Base-by-base conservation (phyloP, 2,329 filamentous ascomycete genomes). In the Colletotrichum gloeosporioides region DNA sequence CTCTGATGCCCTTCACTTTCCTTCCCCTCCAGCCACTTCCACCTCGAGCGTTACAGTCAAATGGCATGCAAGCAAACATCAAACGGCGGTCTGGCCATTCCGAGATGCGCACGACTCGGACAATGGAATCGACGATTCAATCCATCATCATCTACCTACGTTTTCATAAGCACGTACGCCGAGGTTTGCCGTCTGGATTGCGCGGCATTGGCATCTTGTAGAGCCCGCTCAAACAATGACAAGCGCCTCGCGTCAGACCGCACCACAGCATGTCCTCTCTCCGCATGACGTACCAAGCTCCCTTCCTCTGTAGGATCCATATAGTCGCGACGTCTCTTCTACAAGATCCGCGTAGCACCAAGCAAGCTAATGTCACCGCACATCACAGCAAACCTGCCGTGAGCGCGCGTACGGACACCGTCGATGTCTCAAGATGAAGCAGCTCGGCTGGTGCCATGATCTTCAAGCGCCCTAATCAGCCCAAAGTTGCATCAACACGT, bases 371-470 rank as follows among this genome's bases (percentile, higher is more conserved):
- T 69, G 57, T 64, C 63, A 59, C 27, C 44, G n/a, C 44, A 67
- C 55, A n/a, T 57, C 22, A 59, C 49, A 15, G 25, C 32, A 36
- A 29, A 39, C 49, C 53, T 39, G 12, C 44, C 25, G 32, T 49
- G 34, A 64, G 34, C 69, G 69, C 64, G 64, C 57, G 57, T 64
- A 64, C 32, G 64, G 69, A 73, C 16, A 64, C 64, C 8, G 13
- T 49, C 49, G 8, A 22, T 59, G 63, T 76, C 73, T 69, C 70
- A 76, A 73, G 69, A 76, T 73, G 69, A 64, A 66, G 73, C 73
- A 64, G 6, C 8, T 27, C 73, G 53, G 25, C 18, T 65, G 12
- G 64, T 61, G 64, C 70, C 70, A 69, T 76, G 70, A 22, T 61
- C 57, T 49, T 59, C 57, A n/a, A 25, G 63, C 63, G 69, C 39